Evolutionary conservation across 331 rosid species (phyloP), one percentile per base, ranked within the genome.

Genomic region (Cucumis variabilis): DNA sequence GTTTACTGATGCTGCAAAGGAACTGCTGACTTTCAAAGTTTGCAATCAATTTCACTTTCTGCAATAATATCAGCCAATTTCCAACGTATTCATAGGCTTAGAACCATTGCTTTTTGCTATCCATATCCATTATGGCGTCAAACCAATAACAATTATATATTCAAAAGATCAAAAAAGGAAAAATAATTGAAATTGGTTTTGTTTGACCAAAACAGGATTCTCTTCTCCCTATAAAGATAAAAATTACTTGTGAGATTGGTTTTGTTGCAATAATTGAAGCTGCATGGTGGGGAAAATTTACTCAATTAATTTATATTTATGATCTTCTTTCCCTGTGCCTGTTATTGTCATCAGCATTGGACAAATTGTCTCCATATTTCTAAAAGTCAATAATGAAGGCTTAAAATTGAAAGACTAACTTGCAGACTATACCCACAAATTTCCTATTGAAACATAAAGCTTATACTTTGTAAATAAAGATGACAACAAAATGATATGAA

Each of bases 201-300:
- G 46, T 78, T 51, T 51, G 66, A 50, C 84, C 66, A 51, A 25
- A 51, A 27, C 66, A 51, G 84, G 84, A 1, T 78, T 51, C 84
- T 78, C 67, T 78, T 25, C 5, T 50, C 28, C 58, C 66, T 15
- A 8, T 51, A 27, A 78, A 78, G 84, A 77, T 60, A 14, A 27
- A 78, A 15, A n/a, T 51, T 13, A 76, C 82, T 24, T 14, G 63
- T 46, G 33, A 76, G 14, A 28, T 74, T 74, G 82, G 62, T 46
- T 76, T 13, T 48, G 82, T n/a, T 76, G 33, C 82, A 76, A 48
- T 46, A 76, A 48, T 78, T 78, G 63, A 78, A 50, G 65, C 21
- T 78, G 66, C 44, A 50, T 50, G 44, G 65, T 50, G 65, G 66
- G 65, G 65, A 50, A 50, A 76, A 23, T 24, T 23, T 15, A 51